Base-by-base conservation (phyloP, 352 stramenopile species). In the Pythium pectinolyticum region DNA sequence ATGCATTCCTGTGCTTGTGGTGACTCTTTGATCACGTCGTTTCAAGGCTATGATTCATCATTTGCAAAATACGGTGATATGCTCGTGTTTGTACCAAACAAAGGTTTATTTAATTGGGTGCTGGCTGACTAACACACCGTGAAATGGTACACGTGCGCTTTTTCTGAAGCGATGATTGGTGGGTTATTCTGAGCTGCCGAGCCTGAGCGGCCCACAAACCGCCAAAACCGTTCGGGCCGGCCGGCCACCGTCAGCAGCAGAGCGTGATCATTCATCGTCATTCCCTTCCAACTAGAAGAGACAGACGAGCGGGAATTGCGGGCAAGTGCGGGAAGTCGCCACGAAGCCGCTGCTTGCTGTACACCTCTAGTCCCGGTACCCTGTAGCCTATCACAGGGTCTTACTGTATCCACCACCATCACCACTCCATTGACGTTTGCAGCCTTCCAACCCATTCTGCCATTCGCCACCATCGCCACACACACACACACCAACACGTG, bases 81-180 rank as follows among this genome's bases (percentile, higher is more conserved):
- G 41, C 20, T 49, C 20, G 41, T 31, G 17, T 27, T 15, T 14
- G 41, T 49, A 17, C 22, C 41, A 49, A 49, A 49, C 27, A 22
- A 49, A 31, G 41, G 41, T 31, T n/a, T 19, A 19, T 22, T 9
- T 11, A n/a, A 45, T 6, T 45, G 39, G 24, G 39, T 22, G 15
- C 15, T 31, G 15, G 41, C 2, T 49, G 41, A 49, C 20, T 31
- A 49, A 49, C 20, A n/a, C 41, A 49, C 41, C 41, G 41, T 49
- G 41, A 49, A 49, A n/a, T 49, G n/a, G n/a, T n/a, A n/a, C n/a
- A n/a, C n/a, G n/a, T n/a, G 41, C 30, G 41, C 30, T 49, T 49
- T 49, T 49, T 49, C 41, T 49, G 41, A 22, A 11, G 41, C 6
- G 41, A 17, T 49, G 41, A 49, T 49, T 49, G 41, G 41, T 49